A percentile compares a stretch with the other conserved stretches of the same genome.
These are phyloP conservation scores for Echites panduratus DNA, from an alignment of 257 asterid species.

Conservation along the genomic window DNA sequence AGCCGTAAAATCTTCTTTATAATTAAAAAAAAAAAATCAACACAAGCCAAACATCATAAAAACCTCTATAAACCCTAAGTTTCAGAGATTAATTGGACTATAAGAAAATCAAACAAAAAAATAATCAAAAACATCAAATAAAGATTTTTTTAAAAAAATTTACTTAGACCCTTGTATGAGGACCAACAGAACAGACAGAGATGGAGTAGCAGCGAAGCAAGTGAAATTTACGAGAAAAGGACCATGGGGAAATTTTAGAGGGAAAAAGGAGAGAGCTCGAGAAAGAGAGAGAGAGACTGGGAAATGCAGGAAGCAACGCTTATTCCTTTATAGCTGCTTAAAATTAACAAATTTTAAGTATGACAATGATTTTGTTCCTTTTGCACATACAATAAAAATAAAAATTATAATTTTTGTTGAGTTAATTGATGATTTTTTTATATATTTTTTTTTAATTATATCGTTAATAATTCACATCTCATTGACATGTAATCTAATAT, in stretches of 20 bases:
- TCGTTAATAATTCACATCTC: too few relatives aligned
- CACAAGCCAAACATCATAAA: not conserved
- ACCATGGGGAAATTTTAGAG: not conserved
- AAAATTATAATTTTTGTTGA: too few relatives aligned
- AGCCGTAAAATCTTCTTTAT: not conserved
- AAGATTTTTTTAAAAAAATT: too few relatives aligned
- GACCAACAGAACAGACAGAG: not conserved
- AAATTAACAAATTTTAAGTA: too few relatives aligned
- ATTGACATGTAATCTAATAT: too few relatives aligned
- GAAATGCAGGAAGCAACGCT: not conserved
- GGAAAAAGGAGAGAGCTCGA: not conserved
- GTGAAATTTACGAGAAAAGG: too few relatives aligned
- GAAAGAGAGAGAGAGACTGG: not conserved
- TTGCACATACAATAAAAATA: too few relatives aligned
- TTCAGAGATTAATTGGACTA: not conserved
- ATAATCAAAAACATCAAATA: not conserved
- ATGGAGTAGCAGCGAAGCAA: not conserved
- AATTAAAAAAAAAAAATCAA: not conserved
- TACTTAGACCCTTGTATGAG: too few relatives aligned
- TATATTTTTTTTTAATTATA: too few relatives aligned
- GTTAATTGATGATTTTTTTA: too few relatives aligned
- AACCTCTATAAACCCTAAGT: not conserved
- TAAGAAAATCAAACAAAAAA: not conserved
- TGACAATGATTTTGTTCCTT: too few relatives aligned
- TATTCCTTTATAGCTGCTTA: not conserved